phyloP scores from a whole-genome alignment of 1,284 basidiomycete genomes.

The Heterobasidion annosum region DNA sequence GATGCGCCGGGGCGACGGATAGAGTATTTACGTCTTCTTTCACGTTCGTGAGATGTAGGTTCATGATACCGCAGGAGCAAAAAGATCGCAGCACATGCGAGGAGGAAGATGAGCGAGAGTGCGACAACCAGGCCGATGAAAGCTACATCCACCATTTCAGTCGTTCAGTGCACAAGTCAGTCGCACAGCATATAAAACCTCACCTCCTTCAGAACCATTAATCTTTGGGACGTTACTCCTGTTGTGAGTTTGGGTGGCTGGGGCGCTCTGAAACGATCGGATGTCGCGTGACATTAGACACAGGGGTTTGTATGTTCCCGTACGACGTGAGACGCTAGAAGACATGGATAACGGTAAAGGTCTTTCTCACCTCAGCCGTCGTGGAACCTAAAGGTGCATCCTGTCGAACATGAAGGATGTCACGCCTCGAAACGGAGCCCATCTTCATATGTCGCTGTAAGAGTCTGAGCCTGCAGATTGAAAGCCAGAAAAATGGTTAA shows the following conservation, averaged over 20 bases:
- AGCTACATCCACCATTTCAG: background rate
- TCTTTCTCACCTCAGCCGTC: background rate
- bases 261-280: background rate
- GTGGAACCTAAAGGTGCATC: background rate
- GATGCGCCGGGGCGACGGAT: constrained; percentile 6
- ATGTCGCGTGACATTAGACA: background rate
- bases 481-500: background rate
- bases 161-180: background rate
- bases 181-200: background rate
- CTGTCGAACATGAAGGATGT: background rate
- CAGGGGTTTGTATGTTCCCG: background rate
- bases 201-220: constrained; percentile 11
- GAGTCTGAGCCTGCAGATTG: background rate
- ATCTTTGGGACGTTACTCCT: constrained; percentile 6
- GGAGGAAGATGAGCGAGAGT: constrained; percentile 22
- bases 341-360: background rate
- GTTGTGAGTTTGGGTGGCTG: background rate
- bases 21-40: constrained; percentile 8
- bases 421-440: background rate
- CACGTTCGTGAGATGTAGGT: constrained; percentile 20
- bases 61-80: constrained; percentile 23
- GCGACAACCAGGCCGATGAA: constrained; percentile 25
- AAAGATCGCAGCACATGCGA: constrained; percentile 24
- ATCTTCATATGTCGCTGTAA: background rate
- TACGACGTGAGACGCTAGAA: background rate